Evolutionary conservation across 768 basidiomycete genomes (phyloP).

Genomic region (Tubosaeta sp.): DNA sequence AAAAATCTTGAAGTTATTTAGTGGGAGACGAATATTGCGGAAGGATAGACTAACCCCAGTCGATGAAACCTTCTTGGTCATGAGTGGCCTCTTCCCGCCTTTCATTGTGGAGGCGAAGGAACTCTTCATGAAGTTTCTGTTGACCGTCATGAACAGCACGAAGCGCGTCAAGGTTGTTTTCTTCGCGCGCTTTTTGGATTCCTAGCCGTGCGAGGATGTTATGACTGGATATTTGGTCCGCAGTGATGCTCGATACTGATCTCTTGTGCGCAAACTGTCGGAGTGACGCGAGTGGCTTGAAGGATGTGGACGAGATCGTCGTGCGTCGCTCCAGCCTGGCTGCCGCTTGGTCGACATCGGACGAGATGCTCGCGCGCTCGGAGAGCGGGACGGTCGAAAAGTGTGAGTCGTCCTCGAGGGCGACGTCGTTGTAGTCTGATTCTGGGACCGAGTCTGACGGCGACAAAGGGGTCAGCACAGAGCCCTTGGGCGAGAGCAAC

Average conservation of each 20-base stretch:
- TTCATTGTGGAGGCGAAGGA: constrained; percentile 60
- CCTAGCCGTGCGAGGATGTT: constrained; percentile 55
- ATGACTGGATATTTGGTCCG: constrained; percentile 35
- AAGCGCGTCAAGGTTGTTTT: constrained; percentile 32
- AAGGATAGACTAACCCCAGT: constrained; percentile 60
- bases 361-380: constrained; percentile 33
- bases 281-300: constrained; percentile 17
- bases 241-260: constrained; percentile 56
- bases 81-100: constrained; percentile 38
- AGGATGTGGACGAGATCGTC: constrained; percentile 25
- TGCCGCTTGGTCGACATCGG: constrained; percentile 19
- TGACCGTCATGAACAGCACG: constrained; percentile 59
- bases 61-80: constrained; percentile 48
- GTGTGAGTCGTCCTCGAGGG: constrained; percentile 40
- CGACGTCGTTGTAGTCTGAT: constrained; percentile 62
- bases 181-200: constrained; percentile 40
- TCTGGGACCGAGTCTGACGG: constrained; percentile 45
- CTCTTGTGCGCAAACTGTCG: constrained; percentile 49
- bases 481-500: constrained; percentile 46
- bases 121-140: constrained; percentile 72
- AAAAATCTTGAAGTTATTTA: constrained; percentile 61
- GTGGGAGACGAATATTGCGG: background rate
- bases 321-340: constrained; percentile 26
- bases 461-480: constrained; percentile 27
- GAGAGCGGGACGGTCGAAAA: constrained; percentile 51